phyloP scores from a whole-genome alignment of 2,329 filamentous ascomycete species.

The Ophiostoma ips region DNA sequence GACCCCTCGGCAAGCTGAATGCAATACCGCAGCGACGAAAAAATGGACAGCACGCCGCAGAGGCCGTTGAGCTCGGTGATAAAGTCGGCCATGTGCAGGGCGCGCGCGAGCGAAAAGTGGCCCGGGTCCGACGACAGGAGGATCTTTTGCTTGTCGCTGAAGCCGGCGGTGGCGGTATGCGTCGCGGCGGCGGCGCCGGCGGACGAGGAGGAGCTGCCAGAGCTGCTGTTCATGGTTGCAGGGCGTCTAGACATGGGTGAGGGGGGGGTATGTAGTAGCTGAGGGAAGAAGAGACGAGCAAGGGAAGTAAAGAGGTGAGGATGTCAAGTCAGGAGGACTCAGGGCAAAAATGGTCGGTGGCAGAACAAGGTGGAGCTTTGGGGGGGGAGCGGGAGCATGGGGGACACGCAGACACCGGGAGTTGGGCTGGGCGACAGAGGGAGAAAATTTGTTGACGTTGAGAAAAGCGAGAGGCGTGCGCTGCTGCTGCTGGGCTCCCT shows the following conservation, averaged over 20 bases:
- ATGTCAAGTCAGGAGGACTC: too few species aligned
- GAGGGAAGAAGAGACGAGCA: neutral
- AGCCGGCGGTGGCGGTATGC: neutral
- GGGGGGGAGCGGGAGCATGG: neutral
- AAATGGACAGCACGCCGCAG: slow-evolving; percentile 88
- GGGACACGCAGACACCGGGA: neutral
- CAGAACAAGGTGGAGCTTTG: neutral
- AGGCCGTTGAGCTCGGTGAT: slow-evolving; percentile 76
- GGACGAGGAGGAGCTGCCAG: neutral
- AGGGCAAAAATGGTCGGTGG: neutral
- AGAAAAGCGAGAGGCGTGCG: neutral
- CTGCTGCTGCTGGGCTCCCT: neutral
- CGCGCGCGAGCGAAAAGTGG: slow-evolving; percentile 56
- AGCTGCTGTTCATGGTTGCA: slow-evolving; percentile 7
- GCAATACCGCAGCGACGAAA: slow-evolving; percentile 89
- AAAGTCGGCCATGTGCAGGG: slow-evolving; percentile 67
- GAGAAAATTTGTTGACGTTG: slow-evolving; percentile 7
- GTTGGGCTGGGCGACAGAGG: neutral
- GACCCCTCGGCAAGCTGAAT: slow-evolving; percentile 33
- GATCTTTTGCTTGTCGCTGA: slow-evolving; percentile 59
- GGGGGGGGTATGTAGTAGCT: neutral
- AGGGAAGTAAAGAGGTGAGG: too few species aligned
- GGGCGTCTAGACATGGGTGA: slow-evolving; percentile 13
- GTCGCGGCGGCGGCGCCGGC: neutral
- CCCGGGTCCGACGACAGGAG: slow-evolving; percentile 56